These are phyloP conservation scores for Apium graveolens DNA, from an alignment of 129 eudicot genomes.

Conservation along the genomic window DNA sequence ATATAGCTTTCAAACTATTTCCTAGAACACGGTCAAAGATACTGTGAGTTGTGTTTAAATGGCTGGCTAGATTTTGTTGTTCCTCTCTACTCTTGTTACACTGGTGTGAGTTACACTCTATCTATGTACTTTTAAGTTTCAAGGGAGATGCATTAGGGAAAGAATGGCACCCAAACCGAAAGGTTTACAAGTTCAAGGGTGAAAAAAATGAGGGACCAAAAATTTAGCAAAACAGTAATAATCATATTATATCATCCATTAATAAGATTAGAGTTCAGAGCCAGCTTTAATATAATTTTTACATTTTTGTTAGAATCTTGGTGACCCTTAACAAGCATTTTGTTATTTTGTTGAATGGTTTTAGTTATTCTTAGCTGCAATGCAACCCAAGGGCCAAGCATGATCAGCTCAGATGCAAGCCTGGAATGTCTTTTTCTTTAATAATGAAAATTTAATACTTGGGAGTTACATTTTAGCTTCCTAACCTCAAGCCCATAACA, in stretches of 20 bases:
- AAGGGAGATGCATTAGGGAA: background rate
- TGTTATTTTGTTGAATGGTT: background rate
- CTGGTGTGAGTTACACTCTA: too few relatives aligned
- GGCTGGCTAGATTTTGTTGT: background rate
- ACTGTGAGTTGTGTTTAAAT: background rate
- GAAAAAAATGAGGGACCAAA: background rate
- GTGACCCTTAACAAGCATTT: background rate
- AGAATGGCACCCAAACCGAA: background rate
- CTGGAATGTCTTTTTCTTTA: background rate
- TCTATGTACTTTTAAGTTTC: background rate
- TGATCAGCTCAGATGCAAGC: background rate
- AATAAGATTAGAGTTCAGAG: too few relatives aligned
- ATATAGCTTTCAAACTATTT: too few relatives aligned
- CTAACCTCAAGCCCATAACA: background rate
- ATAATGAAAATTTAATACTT: background rate
- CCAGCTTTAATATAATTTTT: too few relatives aligned
- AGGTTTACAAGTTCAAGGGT: background rate
- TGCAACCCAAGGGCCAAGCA: background rate
- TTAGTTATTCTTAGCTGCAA: background rate
- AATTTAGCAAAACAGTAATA: too few relatives aligned
- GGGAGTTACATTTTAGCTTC: slow-evolving; percentile 1
- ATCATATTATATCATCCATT: too few relatives aligned
- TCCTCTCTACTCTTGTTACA: background rate
- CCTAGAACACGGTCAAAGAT: background rate
- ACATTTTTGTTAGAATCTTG: too few relatives aligned